These are phyloP conservation scores for Aeminium ludgeri DNA, from an alignment of 495 filamentous ascomycete genomes.

Conservation along the genomic window DNA sequence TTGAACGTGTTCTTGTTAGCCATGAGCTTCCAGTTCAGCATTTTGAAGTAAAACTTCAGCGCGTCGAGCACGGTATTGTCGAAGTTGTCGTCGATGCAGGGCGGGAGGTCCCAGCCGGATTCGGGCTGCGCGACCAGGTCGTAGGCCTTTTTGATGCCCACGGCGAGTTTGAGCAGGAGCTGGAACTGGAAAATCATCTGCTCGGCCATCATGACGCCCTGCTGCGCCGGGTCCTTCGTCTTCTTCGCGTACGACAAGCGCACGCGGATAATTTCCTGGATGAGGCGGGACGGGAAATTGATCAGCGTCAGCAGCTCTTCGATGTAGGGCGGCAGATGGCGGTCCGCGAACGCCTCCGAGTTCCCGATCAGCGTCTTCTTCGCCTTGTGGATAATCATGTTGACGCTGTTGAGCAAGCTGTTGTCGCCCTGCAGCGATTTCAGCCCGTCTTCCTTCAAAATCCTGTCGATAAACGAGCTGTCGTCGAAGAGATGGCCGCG, in stretches of 20 bases:
- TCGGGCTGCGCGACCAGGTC: constrained; percentile 68
- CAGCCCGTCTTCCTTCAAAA: constrained; percentile 92
- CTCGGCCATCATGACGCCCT: constrained; percentile 79
- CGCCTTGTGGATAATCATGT: constrained; percentile 75
- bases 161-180: constrained; percentile 75
- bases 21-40: constrained; percentile 91
- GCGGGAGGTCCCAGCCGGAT: constrained; percentile 84
- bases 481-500: constrained; percentile 60
- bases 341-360: constrained; percentile 65
- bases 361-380: constrained; percentile 84
- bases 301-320: constrained; percentile 90
- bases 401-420: constrained; percentile 72
- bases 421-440: constrained; percentile 73
- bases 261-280: constrained; percentile 91
- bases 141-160: constrained; percentile 82
- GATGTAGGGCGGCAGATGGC: constrained; percentile 90
- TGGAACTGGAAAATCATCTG: constrained; percentile 97
- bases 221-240: constrained; percentile 78
- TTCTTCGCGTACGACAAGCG: constrained; percentile 82
- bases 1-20: constrained; percentile 99
- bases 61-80: constrained; percentile 91
- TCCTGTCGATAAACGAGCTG: constrained; percentile 83
- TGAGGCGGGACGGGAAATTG: constrained; percentile 87
- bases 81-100: constrained; percentile 92
- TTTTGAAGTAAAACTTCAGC: constrained; percentile 90